Base-by-base conservation (phyloP, 2,329 filamentous ascomycete species). In the Aspergillus sp. region DNA sequence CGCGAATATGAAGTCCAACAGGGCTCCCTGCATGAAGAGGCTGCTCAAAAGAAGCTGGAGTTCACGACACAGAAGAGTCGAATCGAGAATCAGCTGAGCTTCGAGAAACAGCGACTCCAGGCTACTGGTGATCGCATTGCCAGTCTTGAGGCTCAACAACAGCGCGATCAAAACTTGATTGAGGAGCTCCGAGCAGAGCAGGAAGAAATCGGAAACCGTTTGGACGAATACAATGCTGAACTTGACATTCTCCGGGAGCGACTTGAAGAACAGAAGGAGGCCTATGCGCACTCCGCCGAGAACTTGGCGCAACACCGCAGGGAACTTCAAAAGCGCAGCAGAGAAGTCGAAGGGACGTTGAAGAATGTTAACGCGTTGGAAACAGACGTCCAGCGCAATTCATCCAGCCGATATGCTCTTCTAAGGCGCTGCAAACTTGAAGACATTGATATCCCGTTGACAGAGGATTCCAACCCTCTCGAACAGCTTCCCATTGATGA, bases 1-100 rank as follows among this genome's bases (percentile, higher is more conserved):
- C 90, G 94, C 59, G 90, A 92, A 59, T 99, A 98, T 70, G 92
- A 98, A 73, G 90, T 90, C 26, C 93, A 96, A 66, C 95, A 98
- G 77, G 94, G 95, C 52, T 92, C 90, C 47, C 81, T 96, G 52
- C 93, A 98, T 75, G 91, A 96, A 73, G 92, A 98, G 73, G 90
- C 91, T 49, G 88, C 89, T 0, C 88, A 95, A 75, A 93, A 93
- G 80, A 91, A 91, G 63, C 87, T 90, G 55, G 88, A 93, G 65
- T 98, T 96, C 68, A 90, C 89, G 57, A 87, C 90, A 4, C 95
- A 99, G 73, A 84, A 83, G 66, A 86, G 82, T 61, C 82, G 80
- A 55, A 80, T 89, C 51, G 80, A 87, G 65, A 86, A 85, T 65
- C 81, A 86, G 65, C 77, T 88, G 53, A 82, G 78, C 61, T 88